These are phyloP conservation scores for Jacaranda mimosifolia DNA, from an alignment of 257 asterid genomes.

Conservation along the genomic window DNA sequence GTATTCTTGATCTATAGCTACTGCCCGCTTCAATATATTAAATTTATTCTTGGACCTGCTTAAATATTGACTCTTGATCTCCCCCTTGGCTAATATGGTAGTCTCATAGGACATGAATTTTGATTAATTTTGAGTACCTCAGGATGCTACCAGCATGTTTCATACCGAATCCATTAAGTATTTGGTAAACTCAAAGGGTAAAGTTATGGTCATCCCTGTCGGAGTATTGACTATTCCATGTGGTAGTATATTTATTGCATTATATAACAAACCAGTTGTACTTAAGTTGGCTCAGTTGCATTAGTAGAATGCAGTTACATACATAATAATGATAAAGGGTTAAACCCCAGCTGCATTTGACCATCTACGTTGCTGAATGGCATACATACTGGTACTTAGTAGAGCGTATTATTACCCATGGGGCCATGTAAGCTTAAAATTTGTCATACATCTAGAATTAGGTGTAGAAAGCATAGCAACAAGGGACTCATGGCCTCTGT, in stretches of 20 bases:
- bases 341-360: not conserved
- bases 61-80: not conserved
- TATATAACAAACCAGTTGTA: not conserved
- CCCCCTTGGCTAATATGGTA: too few relatives aligned
- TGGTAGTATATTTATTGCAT: not conserved
- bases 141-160: too few relatives aligned
- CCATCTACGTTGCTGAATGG: too few relatives aligned
- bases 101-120: too few relatives aligned
- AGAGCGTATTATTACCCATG: too few relatives aligned
- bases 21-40: not conserved
- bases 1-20: not conserved
- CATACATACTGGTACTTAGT: too few relatives aligned
- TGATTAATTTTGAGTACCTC: too few relatives aligned
- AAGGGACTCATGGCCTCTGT: not conserved
- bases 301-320: not conserved
- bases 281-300: not conserved
- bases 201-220: not conserved
- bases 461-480: not conserved
- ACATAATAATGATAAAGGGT: not conserved
- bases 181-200: too few relatives aligned
- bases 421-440: not conserved
- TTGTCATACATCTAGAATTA: not conserved
- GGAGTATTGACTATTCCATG: not conserved
- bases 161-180: too few relatives aligned
- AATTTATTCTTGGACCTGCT: not conserved